Evolutionary conservation across 1,284 basidiomycete genomes (phyloP).

Genomic region (Trametes versicolor): DNA sequence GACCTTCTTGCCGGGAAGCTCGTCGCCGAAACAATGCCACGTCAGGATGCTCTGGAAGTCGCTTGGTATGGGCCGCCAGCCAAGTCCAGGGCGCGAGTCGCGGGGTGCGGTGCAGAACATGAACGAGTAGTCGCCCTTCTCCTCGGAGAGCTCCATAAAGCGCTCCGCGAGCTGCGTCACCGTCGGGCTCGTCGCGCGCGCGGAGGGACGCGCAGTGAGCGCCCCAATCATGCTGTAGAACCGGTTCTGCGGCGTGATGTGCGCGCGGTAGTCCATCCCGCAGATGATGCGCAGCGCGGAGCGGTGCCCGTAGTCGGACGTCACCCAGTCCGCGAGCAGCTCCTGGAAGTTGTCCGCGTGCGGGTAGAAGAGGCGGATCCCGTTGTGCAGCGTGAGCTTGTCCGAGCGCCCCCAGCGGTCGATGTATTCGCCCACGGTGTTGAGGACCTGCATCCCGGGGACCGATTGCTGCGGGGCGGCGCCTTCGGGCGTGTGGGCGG

Average conservation of each 20-base stretch:
- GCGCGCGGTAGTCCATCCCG: slow-evolving; percentile 26
- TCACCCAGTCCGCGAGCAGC: slow-evolving; percentile 30
- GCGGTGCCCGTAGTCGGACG: slow-evolving; percentile 25
- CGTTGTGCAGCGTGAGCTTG: background rate
- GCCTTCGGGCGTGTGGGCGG: background rate
- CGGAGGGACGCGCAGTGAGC: slow-evolving; percentile 27
- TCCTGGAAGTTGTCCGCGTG: slow-evolving; percentile 36
- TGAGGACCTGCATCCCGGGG: slow-evolving; percentile 24
- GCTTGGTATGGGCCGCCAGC: slow-evolving; percentile 33
- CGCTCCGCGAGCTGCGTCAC: slow-evolving; percentile 34
- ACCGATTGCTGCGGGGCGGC: background rate
- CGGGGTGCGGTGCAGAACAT: slow-evolving; percentile 32
- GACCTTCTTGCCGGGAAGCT: slow-evolving; percentile 24
- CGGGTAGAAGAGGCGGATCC: slow-evolving; percentile 15
- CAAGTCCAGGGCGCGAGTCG: slow-evolving; percentile 30
- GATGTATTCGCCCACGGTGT: slow-evolving; percentile 26
- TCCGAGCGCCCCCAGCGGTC: slow-evolving; percentile 5
- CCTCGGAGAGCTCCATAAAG: slow-evolving; percentile 36
- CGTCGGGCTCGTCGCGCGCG: slow-evolving; percentile 27
- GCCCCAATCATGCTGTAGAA: slow-evolving; percentile 40
- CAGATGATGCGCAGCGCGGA: slow-evolving; percentile 34
- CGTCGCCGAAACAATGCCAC: slow-evolving; percentile 28
- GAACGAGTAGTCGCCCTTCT: slow-evolving; percentile 40
- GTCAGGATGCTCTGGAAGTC: slow-evolving; percentile 25
- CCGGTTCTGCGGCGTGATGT: slow-evolving; percentile 30